Evolutionary conservation across 345 rosid genomes (phyloP), one percentile per base, ranked within the genome.

Genomic region (Salix viminalis): DNA sequence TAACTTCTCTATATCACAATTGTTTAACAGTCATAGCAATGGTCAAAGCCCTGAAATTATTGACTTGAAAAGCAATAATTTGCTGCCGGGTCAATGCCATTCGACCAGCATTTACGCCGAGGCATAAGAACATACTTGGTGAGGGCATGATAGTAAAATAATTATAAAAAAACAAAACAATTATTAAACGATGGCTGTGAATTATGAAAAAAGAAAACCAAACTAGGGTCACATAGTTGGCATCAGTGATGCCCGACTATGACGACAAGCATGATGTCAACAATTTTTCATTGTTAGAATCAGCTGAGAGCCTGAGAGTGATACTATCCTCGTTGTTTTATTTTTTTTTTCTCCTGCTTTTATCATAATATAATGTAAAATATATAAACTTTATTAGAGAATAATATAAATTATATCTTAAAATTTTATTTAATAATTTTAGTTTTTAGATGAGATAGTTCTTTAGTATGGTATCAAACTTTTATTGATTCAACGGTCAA

Each of bases 401-500:
- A 36, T 36, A 36, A 5, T 36, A 36, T 36, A 36, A 36, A 36
- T 5, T 36, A 36, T 36, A 36, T 36, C 5, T 36, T 5, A 36
- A 36, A 0, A 36, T 36, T 36, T 36, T 5, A 36, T 5, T 36
- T 36, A 36, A 36, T 34, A 34, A 5, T 34, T 34, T 34, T 4
- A 34, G 4, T 36, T 36, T 36, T 36, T 36, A 36, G 1, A 0
- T 36, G 0, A 5, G 1, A 36, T 36, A 36, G 37, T 36, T 36
- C 0, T 5, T 36, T 34, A 0, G 0, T 1, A 34, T 34, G 6
- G 6, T 34, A 34, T 28, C 30, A 28, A 0, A 28, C 0, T 2
- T 3, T 28, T 2, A 3, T 28, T 28, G 0, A 34, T 1, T 34
- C 6, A 34, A 0, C 36, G 6, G 6, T 34, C 0, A 34, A 4